These are phyloP conservation scores for Rugonectria rugulosa DNA, from an alignment of 2,329 filamentous ascomycete genomes.

Conservation along the genomic window DNA sequence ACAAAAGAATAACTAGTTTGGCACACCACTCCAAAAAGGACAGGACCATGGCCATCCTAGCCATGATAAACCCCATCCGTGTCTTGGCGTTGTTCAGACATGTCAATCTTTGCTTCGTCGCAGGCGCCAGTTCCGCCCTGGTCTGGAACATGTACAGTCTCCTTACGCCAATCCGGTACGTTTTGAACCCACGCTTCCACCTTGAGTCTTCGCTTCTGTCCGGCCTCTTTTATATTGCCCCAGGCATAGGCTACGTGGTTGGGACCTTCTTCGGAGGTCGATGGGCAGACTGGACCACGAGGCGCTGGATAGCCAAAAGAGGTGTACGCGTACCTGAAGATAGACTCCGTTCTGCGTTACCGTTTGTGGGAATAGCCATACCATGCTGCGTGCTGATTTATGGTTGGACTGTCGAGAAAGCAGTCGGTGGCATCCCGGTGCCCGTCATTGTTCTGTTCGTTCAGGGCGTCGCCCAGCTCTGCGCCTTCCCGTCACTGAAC, in stretches of 20 bases:
- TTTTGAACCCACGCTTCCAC: constrained; percentile 78
- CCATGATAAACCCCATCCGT: constrained; percentile 72
- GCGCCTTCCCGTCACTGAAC: constrained; percentile 78
- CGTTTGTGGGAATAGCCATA: constrained; percentile 64
- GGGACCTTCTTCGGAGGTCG: constrained; percentile 76
- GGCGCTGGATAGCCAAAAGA: constrained; percentile 67
- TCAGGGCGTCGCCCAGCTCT: constrained; percentile 77
- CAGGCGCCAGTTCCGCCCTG: constrained; percentile 65
- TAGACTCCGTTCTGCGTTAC: constrained; percentile 65
- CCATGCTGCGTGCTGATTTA: constrained; percentile 72
- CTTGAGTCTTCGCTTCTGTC: constrained; percentile 71
- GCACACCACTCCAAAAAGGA: constrained; percentile 57
- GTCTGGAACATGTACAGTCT: constrained; percentile 76
- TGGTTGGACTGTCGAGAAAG: constrained; percentile 59
- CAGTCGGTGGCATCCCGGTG: constrained; percentile 61
- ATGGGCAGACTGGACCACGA: constrained; percentile 73
- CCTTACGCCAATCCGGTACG: constrained; percentile 73
- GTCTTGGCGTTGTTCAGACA: constrained; percentile 71
- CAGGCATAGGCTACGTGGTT: constrained; percentile 72
- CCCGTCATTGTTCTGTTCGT: constrained; percentile 78
- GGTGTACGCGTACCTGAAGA: constrained; percentile 73
- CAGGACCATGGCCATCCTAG: constrained; percentile 63
- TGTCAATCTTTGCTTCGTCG: constrained; percentile 70
- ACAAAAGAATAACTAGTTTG: constrained; percentile 69
- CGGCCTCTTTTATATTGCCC: constrained; percentile 78